Percentiles rank a stretch among this genome's conserved stretches.
Evolutionary conservation across 257 asterid species (phyloP).

Genomic region (Handroanthus guayacan): DNA sequence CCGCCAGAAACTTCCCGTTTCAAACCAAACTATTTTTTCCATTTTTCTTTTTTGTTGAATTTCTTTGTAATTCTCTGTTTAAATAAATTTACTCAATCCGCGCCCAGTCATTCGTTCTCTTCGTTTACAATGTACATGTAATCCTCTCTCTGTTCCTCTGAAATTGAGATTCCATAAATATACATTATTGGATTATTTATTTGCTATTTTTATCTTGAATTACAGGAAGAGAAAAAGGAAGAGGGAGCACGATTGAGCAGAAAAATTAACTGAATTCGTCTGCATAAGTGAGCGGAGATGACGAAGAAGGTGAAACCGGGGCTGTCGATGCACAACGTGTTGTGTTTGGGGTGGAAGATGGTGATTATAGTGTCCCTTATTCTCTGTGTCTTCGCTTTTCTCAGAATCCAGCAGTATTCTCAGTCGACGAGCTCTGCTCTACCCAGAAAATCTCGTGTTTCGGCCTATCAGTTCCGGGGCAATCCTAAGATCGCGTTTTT

Average conservation of each 20-base stretch:
- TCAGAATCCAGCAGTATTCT: constrained; percentile 72
- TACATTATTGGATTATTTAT: constrained; percentile 16
- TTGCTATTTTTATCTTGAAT: constrained; percentile 14
- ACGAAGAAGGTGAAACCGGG: constrained; percentile 53
- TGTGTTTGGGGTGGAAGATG: constrained; percentile 79
- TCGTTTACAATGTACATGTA: constrained; percentile 32
- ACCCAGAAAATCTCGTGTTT: constrained; percentile 51
- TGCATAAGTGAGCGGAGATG: constrained; percentile 40
- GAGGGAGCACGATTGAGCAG: constrained; percentile 42
- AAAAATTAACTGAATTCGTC: constrained; percentile 15
- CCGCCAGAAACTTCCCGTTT: constrained; percentile 40
- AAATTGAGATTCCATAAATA: constrained; percentile 6
- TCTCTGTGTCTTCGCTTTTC: constrained; percentile 63
- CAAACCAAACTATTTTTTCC: constrained; percentile 26
- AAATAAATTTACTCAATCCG: constrained; percentile 19
- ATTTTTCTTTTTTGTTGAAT: neutral
- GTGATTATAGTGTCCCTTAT: constrained; percentile 55
- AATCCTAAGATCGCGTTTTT: constrained; percentile 84
- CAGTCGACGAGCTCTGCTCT: constrained; percentile 41
- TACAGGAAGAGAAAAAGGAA: constrained; percentile 53
- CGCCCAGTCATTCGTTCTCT: constrained; percentile 29
- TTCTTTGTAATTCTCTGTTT: neutral
- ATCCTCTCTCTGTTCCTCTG: constrained; percentile 23
- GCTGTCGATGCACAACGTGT: constrained; percentile 52
- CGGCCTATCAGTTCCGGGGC: constrained; percentile 50